phyloP scores from a whole-genome alignment of 768 basidiomycete species.

The Leucosporidium creatinivorum region DNA sequence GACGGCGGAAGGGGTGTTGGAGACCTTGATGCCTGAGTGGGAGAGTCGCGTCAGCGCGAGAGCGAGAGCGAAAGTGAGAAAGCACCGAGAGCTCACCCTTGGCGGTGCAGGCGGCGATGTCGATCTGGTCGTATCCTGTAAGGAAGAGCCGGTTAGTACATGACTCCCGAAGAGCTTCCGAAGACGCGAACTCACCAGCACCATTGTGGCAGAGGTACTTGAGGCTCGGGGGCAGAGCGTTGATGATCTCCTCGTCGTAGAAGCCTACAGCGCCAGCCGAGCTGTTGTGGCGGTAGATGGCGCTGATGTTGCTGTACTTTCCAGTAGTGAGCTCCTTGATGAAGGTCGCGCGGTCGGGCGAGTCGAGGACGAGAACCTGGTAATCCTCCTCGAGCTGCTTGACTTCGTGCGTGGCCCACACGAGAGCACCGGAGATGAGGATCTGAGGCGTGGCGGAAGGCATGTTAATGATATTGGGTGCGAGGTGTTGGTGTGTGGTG shows the following conservation, averaged over 20 bases:
- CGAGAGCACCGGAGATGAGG: conserved; percentile 39
- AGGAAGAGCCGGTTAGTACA: not conserved
- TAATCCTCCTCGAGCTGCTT: conserved; percentile 47
- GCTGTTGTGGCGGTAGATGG: conserved; percentile 59
- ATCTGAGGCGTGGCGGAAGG: conserved; percentile 37
- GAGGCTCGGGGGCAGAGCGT: conserved; percentile 57
- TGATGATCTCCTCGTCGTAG: conserved; percentile 72
- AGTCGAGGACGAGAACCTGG: conserved; percentile 67
- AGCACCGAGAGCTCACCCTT: not conserved
- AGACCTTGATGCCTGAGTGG: not conserved
- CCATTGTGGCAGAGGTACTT: conserved; percentile 89
- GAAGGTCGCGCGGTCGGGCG: conserved; percentile 60
- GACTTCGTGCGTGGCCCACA: not conserved
- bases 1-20: conserved; percentile 78
- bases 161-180: not conserved
- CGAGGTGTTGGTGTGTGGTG: no score
- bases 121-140: conserved; percentile 79
- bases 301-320: conserved; percentile 59
- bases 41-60: not conserved
- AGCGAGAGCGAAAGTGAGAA: not conserved
- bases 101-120: conserved; percentile 1
- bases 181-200: not conserved
- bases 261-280: conserved; percentile 54
- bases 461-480: no score
- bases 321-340: conserved; percentile 52